These are phyloP conservation scores for Penicillium sp. DNA, from an alignment of 2,329 filamentous ascomycete genomes.

Conservation along the genomic window DNA sequence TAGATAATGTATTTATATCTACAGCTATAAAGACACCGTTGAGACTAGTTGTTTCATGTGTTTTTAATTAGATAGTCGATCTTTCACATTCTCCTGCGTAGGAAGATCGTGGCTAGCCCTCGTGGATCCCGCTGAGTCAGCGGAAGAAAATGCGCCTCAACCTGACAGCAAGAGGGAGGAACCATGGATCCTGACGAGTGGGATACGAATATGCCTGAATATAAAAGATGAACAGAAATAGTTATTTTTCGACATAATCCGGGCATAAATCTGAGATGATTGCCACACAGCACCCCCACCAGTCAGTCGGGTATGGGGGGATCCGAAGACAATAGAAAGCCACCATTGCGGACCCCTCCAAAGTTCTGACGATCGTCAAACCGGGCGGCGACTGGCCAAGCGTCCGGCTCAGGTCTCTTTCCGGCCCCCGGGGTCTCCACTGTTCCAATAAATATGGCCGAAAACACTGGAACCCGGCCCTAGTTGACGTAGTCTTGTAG, in stretches of 20 bases:
- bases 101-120: not conserved
- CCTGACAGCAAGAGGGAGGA: too few relatives aligned
- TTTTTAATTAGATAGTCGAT: too few relatives aligned
- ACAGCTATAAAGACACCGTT: too few relatives aligned
- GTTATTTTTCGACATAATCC: not conserved
- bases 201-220: too few relatives aligned
- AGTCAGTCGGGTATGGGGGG: not conserved
- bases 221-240: too few relatives aligned
- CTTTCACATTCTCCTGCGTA: too few relatives aligned
- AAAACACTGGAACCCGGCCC: not conserved
- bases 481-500: not conserved
- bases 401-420: conserved; percentile 1
- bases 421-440: conserved; percentile 8
- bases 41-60: too few relatives aligned
- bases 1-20: too few relatives aligned
- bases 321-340: not conserved
- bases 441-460: not conserved
- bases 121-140: not conserved
- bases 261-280: not conserved
- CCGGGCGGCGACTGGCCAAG: not conserved
- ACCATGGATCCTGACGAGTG: too few relatives aligned
- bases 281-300: not conserved
- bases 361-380: not conserved
- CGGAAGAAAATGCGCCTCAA: not conserved
- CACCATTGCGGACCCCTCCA: too few relatives aligned